Base-by-base conservation (phyloP, 202 grass and related monocot species). In the Tripidium arundinaceum region DNA sequence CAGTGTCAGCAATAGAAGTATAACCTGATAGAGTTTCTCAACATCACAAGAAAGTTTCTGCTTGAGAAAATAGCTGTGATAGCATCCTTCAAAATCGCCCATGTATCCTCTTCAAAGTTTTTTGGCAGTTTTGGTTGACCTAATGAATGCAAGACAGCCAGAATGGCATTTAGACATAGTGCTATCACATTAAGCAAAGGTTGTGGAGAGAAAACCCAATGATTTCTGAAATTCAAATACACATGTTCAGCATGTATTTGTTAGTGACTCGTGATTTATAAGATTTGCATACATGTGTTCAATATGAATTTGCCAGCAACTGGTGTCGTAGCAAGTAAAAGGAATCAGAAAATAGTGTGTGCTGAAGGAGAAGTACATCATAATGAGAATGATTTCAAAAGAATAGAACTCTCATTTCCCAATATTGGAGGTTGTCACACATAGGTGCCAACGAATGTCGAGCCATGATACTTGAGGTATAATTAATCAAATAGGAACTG, bases 21-120 rank as follows among this genome's bases (percentile, higher is more conserved):
- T 73, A 81, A 99, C 97, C 89, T 99, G 97, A 78, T 99, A 99
- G 83, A 99, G 92, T 66, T 96, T 94, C 81, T 99, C 97, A 65
- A 86, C 90, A 60, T 96, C 90, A 40, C 92, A 99, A 7, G 92
- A 86, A 68, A 91, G 88, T 68, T 92, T 90, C 67, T 87, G 72
- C 87, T 96, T 99, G 70, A 99, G 88, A 91, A 96, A 83, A 99
- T 96, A 86, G 96, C 92, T 79, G 72, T 90, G 77, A 99, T 99
- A 54, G 96, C 96, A 76, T 94, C 89, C 69, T 93, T 96, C 75
- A 99, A 84, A 79, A 86, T 90, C 29, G 88, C 90, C 96, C 96
- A 99, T 77, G 92, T 99, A 81, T 90, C 87, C 74, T 93, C 96
- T 81, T 99, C 96, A 31, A 99, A 99, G 63, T 99, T 89, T n/a